Evolutionary conservation across 306 rosid genomes (phyloP), one percentile per base, ranked within the genome.

Genomic region (Rubus idaeus): DNA sequence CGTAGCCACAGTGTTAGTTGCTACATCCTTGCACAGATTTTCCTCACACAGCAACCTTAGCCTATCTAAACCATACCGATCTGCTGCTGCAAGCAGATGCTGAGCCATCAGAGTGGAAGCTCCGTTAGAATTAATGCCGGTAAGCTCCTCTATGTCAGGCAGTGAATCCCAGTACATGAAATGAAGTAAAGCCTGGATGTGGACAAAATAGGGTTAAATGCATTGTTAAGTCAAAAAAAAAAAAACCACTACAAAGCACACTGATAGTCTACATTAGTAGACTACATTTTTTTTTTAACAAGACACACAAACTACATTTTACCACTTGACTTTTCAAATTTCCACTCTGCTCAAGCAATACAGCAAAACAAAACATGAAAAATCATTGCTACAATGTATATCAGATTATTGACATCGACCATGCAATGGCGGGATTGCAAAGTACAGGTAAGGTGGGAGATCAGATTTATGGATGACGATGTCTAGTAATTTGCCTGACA

Each of bases 11-110:
- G 91, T 93, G 75, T 93, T 93, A 82, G 88, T 90, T 11, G 96
- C 87, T 21, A 93, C 89, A 77, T 87, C 90, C 68, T 86, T 84
- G 79, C 94, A 89, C 8, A 93, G 93, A 73, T 52, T 85, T 46
- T 90, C 88, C 85, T 93, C 96, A 66, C 91, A 86, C 71, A 88
- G 82, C 78, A 88, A 79, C 82, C 89, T 84, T 55, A 93, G 89
- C 87, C 96, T 90, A 55, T 90, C 97, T 62, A 90, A 80, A 78
- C 87, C 93, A 82, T 93, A 93, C 37, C 89, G 85, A 78, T 90
- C 96, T 47, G 97, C 96, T 78, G 97, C 97, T 26, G 96, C 96
- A 50, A 93, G 91, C 82, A 93, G 84, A 88, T 93, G 97, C 83
- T 90, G 97, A 52, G 92, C 86, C 96, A 93, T 88, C 83, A 93